Percentiles rank a stretch among this genome's conserved stretches.
These are phyloP conservation scores for Lycium ferocissimum DNA, from an alignment of 257 asterid genomes.

Conservation along the genomic window DNA sequence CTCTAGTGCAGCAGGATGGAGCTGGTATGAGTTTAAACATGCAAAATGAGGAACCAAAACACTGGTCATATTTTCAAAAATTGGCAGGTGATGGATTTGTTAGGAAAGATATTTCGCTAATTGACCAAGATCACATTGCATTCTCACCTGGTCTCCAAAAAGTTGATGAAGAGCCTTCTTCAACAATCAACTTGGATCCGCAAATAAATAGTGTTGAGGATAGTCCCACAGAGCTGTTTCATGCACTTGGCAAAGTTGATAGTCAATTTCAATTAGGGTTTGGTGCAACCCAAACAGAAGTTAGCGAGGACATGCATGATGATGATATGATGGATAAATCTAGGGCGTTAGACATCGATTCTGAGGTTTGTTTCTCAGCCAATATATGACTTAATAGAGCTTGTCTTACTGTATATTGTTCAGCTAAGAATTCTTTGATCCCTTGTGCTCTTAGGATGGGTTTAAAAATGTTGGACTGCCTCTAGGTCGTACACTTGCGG, in stretches of 20 bases:
- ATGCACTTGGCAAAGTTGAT: constrained; percentile 52
- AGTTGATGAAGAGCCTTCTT: constrained; percentile 66
- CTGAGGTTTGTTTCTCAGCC: constrained; percentile 3
- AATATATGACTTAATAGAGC: constrained; percentile 5
- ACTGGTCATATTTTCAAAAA: constrained; percentile 93
- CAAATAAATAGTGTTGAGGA: constrained; percentile 50
- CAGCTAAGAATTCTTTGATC: background rate
- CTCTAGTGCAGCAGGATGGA: constrained; percentile 65
- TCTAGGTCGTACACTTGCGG: constrained; percentile 61
- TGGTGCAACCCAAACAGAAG: constrained; percentile 49
- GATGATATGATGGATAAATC: constrained; percentile 63
- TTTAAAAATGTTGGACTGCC: constrained; percentile 60
- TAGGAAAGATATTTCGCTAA: constrained; percentile 81
- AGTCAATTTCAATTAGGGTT: constrained; percentile 49
- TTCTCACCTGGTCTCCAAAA: constrained; percentile 61
- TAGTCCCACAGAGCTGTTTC: constrained; percentile 47
- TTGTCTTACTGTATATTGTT: background rate
- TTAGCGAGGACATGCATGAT: constrained; percentile 52
- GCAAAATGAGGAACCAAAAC: constrained; percentile 87
- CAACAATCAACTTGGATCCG: constrained; percentile 46
- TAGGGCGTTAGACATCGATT: constrained; percentile 44
- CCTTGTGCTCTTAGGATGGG: constrained; percentile 54
- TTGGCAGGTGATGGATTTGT: constrained; percentile 86
- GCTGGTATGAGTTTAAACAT: constrained; percentile 82
- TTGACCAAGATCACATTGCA: constrained; percentile 85